Conservation (phyloP, 1,139 yeast species). For the Sugiyamaella japonica region DNA sequence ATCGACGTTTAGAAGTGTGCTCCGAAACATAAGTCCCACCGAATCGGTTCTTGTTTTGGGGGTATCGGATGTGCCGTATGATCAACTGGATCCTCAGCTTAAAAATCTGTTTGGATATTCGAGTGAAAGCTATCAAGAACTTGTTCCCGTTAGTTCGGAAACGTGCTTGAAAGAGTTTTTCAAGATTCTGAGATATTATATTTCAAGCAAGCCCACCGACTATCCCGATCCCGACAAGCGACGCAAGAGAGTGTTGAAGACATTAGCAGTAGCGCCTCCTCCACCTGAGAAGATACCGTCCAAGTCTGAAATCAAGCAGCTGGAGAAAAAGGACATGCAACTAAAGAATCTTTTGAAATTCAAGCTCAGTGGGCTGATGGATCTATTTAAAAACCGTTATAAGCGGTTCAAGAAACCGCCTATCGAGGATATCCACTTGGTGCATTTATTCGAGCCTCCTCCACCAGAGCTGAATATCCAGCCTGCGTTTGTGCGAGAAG, state of each 20-base stretch:
- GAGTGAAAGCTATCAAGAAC: constrained; percentile 43
- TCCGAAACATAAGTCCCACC: constrained; percentile 66
- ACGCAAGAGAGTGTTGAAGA: constrained; percentile 44
- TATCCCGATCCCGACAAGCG: constrained; percentile 44
- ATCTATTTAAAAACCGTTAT: constrained; percentile 78
- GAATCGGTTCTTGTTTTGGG: constrained; percentile 81
- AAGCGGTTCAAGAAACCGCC: constrained; percentile 89
- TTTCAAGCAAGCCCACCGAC: constrained; percentile 64
- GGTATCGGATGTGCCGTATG: constrained; percentile 56
- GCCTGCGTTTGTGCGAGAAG: constrained; percentile 56
- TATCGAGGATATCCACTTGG: constrained; percentile 70
- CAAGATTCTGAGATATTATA: constrained; percentile 52
- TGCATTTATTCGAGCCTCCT: constrained; percentile 58
- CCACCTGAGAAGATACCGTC: constrained; percentile 31
- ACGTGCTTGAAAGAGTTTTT: constrained; percentile 58
- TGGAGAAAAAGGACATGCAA: constrained; percentile 73
- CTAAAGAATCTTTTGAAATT: constrained; percentile 81
- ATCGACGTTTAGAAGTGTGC: constrained; percentile 67
- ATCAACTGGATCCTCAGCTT: constrained; percentile 40
- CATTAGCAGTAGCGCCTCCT: constrained; percentile 46
- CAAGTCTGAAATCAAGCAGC: constrained; percentile 46
- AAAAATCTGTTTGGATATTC: constrained; percentile 56
- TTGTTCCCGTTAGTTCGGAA: constrained; percentile 46
- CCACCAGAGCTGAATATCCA: constrained; percentile 32
- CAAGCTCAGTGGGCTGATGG: constrained; percentile 85